Evolutionary conservation across 495 filamentous ascomycete species (phyloP).

Genomic region (Penicillium pancosmium): DNA sequence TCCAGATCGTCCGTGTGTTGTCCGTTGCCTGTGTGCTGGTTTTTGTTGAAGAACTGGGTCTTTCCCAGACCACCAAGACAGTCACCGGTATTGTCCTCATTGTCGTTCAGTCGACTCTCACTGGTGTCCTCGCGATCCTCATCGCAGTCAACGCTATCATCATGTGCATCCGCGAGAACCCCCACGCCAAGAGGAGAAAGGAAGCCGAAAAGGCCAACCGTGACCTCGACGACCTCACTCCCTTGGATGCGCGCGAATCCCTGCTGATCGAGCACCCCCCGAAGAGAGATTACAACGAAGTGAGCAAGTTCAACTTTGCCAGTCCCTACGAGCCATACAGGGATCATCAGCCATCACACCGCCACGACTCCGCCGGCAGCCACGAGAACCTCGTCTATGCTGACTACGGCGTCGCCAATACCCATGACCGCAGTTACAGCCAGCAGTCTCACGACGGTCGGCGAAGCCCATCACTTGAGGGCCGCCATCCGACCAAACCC

Average conservation of each 20-base stretch:
- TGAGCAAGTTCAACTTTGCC: conserved; percentile 54
- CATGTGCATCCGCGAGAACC: conserved; percentile 81
- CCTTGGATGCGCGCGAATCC: conserved; percentile 87
- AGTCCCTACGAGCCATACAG: conserved; percentile 49
- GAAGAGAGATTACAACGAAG: conserved; percentile 43
- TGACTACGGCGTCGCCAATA: conserved; percentile 41
- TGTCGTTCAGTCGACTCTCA: conserved; percentile 82
- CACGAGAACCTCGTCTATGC: conserved; percentile 44
- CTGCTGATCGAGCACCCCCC: conserved; percentile 66
- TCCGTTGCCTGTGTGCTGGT: conserved; percentile 88
- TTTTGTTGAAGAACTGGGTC: conserved; percentile 91
- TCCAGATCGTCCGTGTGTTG: conserved; percentile 91
- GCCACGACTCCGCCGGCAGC: conserved; percentile 38
- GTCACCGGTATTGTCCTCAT: conserved; percentile 89
- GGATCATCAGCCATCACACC: conserved; percentile 39
- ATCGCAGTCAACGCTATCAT: conserved; percentile 89
- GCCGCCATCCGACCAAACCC: conserved; percentile 42
- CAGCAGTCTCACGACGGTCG: conserved; percentile 33
- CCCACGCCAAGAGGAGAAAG: conserved; percentile 81
- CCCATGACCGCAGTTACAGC: conserved; percentile 43
- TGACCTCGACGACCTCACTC: conserved; percentile 84
- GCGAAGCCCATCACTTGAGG: conserved; percentile 36
- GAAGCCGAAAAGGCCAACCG: conserved; percentile 84
- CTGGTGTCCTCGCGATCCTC: conserved; percentile 81
- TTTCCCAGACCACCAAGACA: conserved; percentile 93